These are phyloP conservation scores for Suillus decipiens DNA, from an alignment of 768 basidiomycete species.

Conservation along the genomic window DNA sequence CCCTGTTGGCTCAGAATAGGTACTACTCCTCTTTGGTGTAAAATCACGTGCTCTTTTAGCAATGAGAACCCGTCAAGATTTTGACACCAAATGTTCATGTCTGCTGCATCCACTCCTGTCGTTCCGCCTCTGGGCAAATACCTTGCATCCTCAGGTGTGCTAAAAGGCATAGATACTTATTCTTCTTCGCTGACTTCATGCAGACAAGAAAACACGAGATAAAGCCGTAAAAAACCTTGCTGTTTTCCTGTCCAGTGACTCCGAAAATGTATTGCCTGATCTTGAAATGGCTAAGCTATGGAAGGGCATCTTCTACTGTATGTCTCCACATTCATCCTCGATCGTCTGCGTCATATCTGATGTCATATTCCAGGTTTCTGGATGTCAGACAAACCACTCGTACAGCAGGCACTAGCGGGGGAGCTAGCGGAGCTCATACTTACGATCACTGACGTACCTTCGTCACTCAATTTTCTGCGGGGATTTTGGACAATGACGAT, in stretches of 20 bases:
- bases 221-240: slow-evolving; percentile 83
- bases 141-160: slow-evolving; percentile 86
- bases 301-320: slow-evolving; percentile 98
- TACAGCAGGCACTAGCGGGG: slow-evolving; percentile 88
- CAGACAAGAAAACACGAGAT: slow-evolving; percentile 92
- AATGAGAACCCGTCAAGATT: slow-evolving; percentile 14
- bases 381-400: slow-evolving; percentile 99
- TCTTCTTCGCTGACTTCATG: neutral
- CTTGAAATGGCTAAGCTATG: slow-evolving; percentile 89
- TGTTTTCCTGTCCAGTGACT: slow-evolving; percentile 72
- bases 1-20: neutral
- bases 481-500: slow-evolving; percentile 93
- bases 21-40: neutral
- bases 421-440: slow-evolving; percentile 84
- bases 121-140: slow-evolving; percentile 83
- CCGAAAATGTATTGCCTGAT: slow-evolving; percentile 59
- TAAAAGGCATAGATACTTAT: neutral
- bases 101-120: slow-evolving; percentile 34
- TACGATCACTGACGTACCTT: slow-evolving; percentile 54
- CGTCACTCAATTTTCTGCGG: slow-evolving; percentile 73
- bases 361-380: slow-evolving; percentile 72
- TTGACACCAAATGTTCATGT: slow-evolving; percentile 31
- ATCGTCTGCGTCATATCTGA: slow-evolving; percentile 5
- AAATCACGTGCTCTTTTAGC: neutral
- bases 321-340: slow-evolving; percentile 23